Conservation (phyloP, 352 stramenopile species). For the Globisporangium ultimum region DNA sequence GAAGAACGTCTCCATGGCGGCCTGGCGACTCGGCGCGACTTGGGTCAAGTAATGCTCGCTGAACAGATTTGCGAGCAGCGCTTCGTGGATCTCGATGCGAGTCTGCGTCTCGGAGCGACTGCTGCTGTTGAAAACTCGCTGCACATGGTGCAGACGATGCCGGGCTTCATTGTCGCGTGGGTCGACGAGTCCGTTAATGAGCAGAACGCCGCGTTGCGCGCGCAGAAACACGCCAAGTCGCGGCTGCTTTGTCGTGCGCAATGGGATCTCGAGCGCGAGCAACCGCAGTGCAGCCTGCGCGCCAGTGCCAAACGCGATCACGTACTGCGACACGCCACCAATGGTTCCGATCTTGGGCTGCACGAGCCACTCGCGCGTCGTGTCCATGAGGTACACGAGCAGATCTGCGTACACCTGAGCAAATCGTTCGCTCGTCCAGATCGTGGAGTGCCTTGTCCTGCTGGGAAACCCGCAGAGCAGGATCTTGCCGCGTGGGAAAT, state of each 20-base stretch:
- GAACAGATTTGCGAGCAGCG: slow-evolving; percentile 38
- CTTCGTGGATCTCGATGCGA: slow-evolving; percentile 46
- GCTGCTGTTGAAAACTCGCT: neutral
- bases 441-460: slow-evolving; percentile 21
- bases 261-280: slow-evolving; percentile 38
- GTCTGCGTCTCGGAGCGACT: slow-evolving; percentile 3
- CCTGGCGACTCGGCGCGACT: slow-evolving; percentile 33
- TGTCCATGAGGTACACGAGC: slow-evolving; percentile 45
- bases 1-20: slow-evolving; percentile 54
- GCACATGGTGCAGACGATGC: slow-evolving; percentile 1
- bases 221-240: slow-evolving; percentile 36
- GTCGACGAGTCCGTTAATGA: slow-evolving; percentile 46
- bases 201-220: slow-evolving; percentile 44
- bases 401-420: slow-evolving; percentile 42
- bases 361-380: slow-evolving; percentile 62
- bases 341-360: slow-evolving; percentile 61
- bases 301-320: slow-evolving; percentile 62
- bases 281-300: slow-evolving; percentile 46
- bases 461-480: slow-evolving; percentile 60
- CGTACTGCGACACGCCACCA: slow-evolving; percentile 58
- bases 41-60: slow-evolving; percentile 67
- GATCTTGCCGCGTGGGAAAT: slow-evolving; percentile 63
- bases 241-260: slow-evolving; percentile 12
- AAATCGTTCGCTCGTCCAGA: slow-evolving; percentile 54
- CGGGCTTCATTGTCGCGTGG: slow-evolving; percentile 21